Evolutionary conservation across 2,329 filamentous ascomycete species (phyloP).

Genomic region (Esteya vermicola): DNA sequence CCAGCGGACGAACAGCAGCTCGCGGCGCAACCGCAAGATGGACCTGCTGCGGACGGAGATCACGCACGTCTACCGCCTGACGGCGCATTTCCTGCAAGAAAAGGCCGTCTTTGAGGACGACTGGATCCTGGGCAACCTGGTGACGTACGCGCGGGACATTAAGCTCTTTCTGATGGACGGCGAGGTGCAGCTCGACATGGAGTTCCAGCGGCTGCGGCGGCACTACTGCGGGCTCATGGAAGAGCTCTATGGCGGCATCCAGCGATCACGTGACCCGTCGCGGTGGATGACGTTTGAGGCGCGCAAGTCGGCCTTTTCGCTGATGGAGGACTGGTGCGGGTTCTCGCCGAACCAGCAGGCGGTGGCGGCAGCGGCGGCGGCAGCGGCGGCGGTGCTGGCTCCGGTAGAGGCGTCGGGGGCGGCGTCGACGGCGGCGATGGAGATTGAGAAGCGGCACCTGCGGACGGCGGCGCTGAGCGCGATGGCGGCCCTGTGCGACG

Average conservation of each 20-base stretch:
- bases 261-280: constrained; percentile 67
- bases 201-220: constrained; percentile 78
- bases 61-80: constrained; percentile 90
- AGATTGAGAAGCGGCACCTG: constrained; percentile 91
- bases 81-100: constrained; percentile 73
- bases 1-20: constrained; percentile 70
- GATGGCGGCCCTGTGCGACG: constrained; percentile 85
- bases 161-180: constrained; percentile 91
- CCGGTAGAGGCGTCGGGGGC: constrained; percentile 46
- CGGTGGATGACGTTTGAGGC: constrained; percentile 98
- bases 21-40: constrained; percentile 67
- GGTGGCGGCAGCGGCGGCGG: constrained; percentile 23
- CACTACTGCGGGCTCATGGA: constrained; percentile 94
- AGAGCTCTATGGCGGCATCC: constrained; percentile 82
- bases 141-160: constrained; percentile 80
- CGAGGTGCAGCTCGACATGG: constrained; percentile 88
- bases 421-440: constrained; percentile 75
- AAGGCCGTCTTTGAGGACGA: constrained; percentile 71
- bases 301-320: constrained; percentile 80
- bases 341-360: constrained; percentile 88
- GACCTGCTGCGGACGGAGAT: constrained; percentile 86
- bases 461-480: constrained; percentile 82
- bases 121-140: constrained; percentile 79
- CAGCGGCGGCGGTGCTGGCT: neutral
- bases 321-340: constrained; percentile 99